These are phyloP conservation scores for Colletotrichum tamarilloi DNA, from an alignment of 2,329 filamentous ascomycete species.

Conservation along the genomic window DNA sequence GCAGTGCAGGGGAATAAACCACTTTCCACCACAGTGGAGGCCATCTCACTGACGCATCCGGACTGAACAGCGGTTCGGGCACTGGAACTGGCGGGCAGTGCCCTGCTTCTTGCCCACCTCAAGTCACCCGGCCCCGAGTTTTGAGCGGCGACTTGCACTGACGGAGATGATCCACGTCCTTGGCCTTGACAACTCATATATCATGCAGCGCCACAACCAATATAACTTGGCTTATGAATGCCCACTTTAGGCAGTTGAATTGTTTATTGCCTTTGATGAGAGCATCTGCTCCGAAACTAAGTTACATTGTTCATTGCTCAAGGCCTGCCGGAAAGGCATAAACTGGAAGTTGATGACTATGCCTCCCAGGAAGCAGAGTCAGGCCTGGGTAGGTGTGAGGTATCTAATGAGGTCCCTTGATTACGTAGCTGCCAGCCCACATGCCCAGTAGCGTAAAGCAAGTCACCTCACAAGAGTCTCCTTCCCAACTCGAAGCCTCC, in stretches of 20 bases:
- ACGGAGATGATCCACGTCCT: background rate
- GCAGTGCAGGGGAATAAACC: background rate
- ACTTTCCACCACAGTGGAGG: background rate
- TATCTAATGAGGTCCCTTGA: background rate
- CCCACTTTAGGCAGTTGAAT: background rate
- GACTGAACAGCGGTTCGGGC: conserved; percentile 2
- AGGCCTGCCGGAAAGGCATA: background rate
- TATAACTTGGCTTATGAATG: background rate
- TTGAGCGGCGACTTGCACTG: conserved; percentile 8
- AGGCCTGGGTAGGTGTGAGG: too few relatives aligned
- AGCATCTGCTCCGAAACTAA: background rate
- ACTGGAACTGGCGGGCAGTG: conserved; percentile 14
- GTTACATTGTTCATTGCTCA: too few relatives aligned
- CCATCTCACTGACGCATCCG: conserved; percentile 15
- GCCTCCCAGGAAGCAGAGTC: too few relatives aligned
- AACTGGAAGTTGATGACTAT: background rate
- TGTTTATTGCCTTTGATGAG: background rate
- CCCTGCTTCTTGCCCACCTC: background rate
- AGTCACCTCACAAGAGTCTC: background rate
- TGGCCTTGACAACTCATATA: conserved; percentile 13
- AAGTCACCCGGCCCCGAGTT: background rate
- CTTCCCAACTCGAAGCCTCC: background rate
- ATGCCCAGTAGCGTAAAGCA: background rate
- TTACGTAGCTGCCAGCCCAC: background rate
- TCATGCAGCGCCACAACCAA: conserved; percentile 18